A percentile compares a stretch with the other conserved stretches of the same genome.
These are phyloP conservation scores for Abelmoschus esculentus DNA, from an alignment of 345 rosid species.

Conservation along the genomic window DNA sequence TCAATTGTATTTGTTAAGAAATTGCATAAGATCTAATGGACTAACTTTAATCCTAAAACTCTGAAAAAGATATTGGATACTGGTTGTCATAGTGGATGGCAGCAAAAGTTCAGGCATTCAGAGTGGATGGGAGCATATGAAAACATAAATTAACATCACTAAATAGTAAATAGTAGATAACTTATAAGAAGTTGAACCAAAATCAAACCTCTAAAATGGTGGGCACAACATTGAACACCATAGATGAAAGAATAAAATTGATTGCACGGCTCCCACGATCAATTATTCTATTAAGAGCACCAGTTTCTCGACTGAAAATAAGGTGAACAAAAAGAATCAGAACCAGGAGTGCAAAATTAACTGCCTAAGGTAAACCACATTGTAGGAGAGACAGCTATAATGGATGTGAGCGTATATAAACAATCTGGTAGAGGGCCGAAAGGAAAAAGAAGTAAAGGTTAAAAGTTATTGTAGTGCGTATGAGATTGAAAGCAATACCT, in stretches of 20 bases:
- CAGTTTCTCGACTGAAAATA: constrained; percentile 87
- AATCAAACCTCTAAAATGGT: constrained; percentile 78
- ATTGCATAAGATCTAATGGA: constrained; percentile 12
- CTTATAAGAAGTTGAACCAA: constrained; percentile 12
- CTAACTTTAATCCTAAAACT: not conserved
- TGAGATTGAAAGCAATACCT: constrained; percentile 38
- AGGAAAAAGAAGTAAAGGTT: not conserved
- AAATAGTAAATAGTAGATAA: constrained; percentile 1
- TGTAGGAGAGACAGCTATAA: not conserved
- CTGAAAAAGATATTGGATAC: constrained; percentile 11
- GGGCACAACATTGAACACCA: constrained; percentile 95
- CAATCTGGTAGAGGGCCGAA: not conserved
- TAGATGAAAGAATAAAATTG: constrained; percentile 83
- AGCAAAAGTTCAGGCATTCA: not conserved
- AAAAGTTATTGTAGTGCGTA: not conserved
- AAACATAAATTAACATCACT: not conserved
- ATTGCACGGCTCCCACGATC: constrained; percentile 99
- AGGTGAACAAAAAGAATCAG: constrained; percentile 16
- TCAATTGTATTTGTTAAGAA: constrained; percentile 23
- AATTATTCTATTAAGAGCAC: constrained; percentile 81
- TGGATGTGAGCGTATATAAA: not conserved
- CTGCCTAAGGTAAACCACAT: not conserved
- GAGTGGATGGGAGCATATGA: not conserved
- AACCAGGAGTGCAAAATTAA: constrained; percentile 5
- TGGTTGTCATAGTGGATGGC: not conserved